Conservation (phyloP, 2,329 filamentous ascomycete species). For the Arthrinium puccinioides region DNA sequence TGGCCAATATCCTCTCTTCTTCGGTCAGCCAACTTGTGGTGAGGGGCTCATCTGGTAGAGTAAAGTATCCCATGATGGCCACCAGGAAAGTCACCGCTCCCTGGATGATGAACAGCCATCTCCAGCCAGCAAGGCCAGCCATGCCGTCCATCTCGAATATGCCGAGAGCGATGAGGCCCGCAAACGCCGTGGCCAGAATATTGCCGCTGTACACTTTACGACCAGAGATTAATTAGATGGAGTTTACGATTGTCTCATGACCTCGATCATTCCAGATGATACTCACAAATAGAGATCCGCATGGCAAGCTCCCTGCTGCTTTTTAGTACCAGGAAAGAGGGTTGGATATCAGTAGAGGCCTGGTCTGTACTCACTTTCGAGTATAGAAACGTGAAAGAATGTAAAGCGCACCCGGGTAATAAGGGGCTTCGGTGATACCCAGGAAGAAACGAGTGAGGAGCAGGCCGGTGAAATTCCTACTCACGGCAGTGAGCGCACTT, state of each 20-base stretch:
- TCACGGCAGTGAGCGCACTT: slow-evolving; percentile 38
- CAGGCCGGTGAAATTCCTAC: slow-evolving; percentile 29
- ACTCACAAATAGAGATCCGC: too few species aligned
- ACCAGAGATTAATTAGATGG: too few species aligned
- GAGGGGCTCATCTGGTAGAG: slow-evolving; percentile 3
- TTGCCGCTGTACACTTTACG: too few species aligned
- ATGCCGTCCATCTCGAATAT: slow-evolving; percentile 6
- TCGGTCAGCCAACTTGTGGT: slow-evolving; percentile 3
- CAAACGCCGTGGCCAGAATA: slow-evolving; percentile 8
- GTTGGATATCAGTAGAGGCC: too few species aligned
- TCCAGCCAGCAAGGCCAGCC: slow-evolving; percentile 19
- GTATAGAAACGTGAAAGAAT: slow-evolving; percentile 5
- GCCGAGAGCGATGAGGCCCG: slow-evolving; percentile 4
- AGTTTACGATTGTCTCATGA: neutral
- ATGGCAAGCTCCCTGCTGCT: too few species aligned
- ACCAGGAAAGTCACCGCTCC: slow-evolving; percentile 5
- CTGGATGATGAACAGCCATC: slow-evolving; percentile 8
- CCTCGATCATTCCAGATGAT: too few species aligned
- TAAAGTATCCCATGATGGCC: slow-evolving; percentile 1
- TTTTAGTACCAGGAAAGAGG: too few species aligned
- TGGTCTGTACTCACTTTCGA: slow-evolving; percentile 1
- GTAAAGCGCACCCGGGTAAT: slow-evolving; percentile 32
- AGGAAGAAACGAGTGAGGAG: slow-evolving; percentile 36
- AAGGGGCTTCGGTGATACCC: slow-evolving; percentile 38
- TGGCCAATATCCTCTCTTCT: slow-evolving; percentile 2